Base-by-base conservation (phyloP, 805 yeast genomes). In the Diddensiella santjacobensis region DNA sequence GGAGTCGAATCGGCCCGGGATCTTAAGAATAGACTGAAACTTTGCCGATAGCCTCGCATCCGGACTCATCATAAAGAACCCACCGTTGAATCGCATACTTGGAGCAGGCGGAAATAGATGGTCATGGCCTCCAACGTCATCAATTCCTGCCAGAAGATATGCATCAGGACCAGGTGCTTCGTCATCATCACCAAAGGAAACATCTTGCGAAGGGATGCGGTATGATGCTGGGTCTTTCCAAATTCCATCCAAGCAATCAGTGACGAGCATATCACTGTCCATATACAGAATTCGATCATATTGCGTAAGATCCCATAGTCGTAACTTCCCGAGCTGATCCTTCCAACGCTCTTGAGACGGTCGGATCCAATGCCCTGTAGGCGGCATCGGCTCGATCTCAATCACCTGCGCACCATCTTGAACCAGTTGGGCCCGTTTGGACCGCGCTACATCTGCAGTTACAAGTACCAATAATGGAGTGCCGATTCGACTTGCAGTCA, bases 141-240 rank as follows among this genome's bases (percentile, higher is more conserved):
- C 53, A 10, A 44, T 33, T 4, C 53, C 53, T 3, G 49, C 53
- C 23, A 49, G 8, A 13, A 49, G 15, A 44, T 49, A 49, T 17
- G 20, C 20, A 11, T 11, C 33, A n/a, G 52, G 52, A 8, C 31
- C 10, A 5, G 43, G 50, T 4, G 20, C 44, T 23, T 48, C 52
- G 36, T 49, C 53, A 46, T 26, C 30, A 15, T 35, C n/a, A 10
- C 13, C 15, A n/a, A 8, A n/a, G 31, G 17, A 13, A 5, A 33
- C n/a, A 20, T 13, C 35, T 24, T 15, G 15, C n/a, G 10, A 10
- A 8, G 46, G 42, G 17, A 26, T 19, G 8, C 13, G 31, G 31
- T 26, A 26, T 13, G 53, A 31, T 10, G 42, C 49, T 19, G 39
- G 49, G 26, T 49, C 53, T 5, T 49, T 20, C 29, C 29, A 49